Conservation (phyloP, 2,329 filamentous ascomycete genomes). For the Magnaporthiopsis rhizophila region DNA sequence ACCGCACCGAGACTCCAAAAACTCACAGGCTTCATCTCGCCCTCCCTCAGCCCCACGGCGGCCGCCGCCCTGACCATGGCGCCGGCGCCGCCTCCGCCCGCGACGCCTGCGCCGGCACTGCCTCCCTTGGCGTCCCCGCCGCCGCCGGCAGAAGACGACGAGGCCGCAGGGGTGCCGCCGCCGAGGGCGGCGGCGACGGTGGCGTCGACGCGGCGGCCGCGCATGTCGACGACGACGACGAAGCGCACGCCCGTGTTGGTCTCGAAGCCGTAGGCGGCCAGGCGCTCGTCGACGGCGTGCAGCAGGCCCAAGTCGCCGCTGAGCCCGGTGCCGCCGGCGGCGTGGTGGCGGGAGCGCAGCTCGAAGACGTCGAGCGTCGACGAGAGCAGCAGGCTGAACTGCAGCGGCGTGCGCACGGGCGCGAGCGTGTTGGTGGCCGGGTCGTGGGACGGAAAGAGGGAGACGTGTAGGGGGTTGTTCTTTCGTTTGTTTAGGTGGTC, state of each 20-base stretch:
- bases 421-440: constrained; percentile 40
- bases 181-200: constrained; percentile 4
- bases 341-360: constrained; percentile 66
- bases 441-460: constrained; percentile 73
- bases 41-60: constrained; percentile 62
- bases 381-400: constrained; percentile 87
- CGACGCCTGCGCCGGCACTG: constrained; percentile 53
- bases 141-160: not conserved
- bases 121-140: constrained; percentile 18
- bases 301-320: constrained; percentile 86
- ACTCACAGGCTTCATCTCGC: constrained; percentile 75
- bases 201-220: constrained; percentile 51
- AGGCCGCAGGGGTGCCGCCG: not conserved
- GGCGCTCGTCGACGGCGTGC: constrained; percentile 85
- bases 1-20: constrained; percentile 16
- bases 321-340: constrained; percentile 36
- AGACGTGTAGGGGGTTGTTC: constrained; percentile 95
- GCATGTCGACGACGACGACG: constrained; percentile 84
- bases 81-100: not conserved
- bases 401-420: constrained; percentile 64
- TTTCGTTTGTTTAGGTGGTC: constrained; percentile 28
- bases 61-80: constrained; percentile 20
- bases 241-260: constrained; percentile 93
- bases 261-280: constrained; percentile 92
- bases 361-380: constrained; percentile 92